phyloP scores from a whole-genome alignment of 2,329 filamentous ascomycete genomes.

The Albifimbria verrucaria region DNA sequence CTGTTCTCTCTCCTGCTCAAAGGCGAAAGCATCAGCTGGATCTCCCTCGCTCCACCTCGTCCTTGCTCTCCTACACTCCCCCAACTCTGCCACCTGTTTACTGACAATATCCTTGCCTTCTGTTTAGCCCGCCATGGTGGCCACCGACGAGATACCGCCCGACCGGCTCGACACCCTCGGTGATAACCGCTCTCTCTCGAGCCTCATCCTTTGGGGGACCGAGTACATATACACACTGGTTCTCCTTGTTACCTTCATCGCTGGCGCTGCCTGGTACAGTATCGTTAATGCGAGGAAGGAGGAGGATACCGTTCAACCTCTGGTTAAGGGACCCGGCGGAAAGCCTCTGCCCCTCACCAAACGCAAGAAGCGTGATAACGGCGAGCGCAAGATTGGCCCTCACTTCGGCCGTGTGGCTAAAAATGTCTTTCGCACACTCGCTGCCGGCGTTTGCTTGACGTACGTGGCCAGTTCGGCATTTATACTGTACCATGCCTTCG shows the following conservation, averaged over 20 bases:
- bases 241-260: slow-evolving; percentile 50
- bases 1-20: slow-evolving; percentile 2
- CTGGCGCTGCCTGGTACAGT: slow-evolving; percentile 49
- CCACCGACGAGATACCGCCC: slow-evolving; percentile 28
- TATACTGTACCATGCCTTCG: slow-evolving; percentile 71
- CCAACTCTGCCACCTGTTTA: slow-evolving; percentile 3
- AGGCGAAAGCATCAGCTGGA: too few relatives aligned
- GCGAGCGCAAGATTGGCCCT: slow-evolving; percentile 39
- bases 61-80: neutral
- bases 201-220: slow-evolving; percentile 41
- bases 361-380: slow-evolving; percentile 48
- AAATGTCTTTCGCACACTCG: slow-evolving; percentile 71
- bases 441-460: slow-evolving; percentile 66
- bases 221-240: slow-evolving; percentile 51
- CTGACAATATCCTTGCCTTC: slow-evolving; percentile 5
- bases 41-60: neutral
- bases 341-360: slow-evolving; percentile 76
- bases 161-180: slow-evolving; percentile 19
- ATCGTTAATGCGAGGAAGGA: slow-evolving; percentile 48
- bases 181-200: slow-evolving; percentile 26
- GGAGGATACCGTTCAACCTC: slow-evolving; percentile 43
- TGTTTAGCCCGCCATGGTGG: slow-evolving; percentile 31
- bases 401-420: slow-evolving; percentile 66
- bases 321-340: slow-evolving; percentile 74
- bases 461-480: slow-evolving; percentile 73